Base-by-base conservation (phyloP, 192 early-diverging fungal genomes). In the Radiomyces spectabilis region DNA sequence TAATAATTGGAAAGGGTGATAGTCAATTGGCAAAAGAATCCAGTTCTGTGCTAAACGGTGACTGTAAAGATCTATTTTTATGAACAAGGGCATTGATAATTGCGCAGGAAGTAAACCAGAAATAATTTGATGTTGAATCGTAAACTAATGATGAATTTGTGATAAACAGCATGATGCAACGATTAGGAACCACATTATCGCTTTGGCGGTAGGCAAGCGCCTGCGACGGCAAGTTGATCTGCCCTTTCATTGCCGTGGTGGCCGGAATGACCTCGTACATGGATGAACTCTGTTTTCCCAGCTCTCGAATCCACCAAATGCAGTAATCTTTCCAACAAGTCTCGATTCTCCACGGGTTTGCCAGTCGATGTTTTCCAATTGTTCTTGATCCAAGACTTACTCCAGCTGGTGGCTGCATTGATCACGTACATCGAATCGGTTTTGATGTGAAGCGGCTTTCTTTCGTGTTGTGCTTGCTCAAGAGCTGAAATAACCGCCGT, bases 401-500 rank as follows among this genome's bases (percentile, higher is more conserved):
- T 63, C 94, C 94, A 94, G 9, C 65, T 40, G 0, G 66, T 85
- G 9, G 85, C 64, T 24, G 80, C 77, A 21, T 91, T 81, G 30
- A 82, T 67, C 9, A 73, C 66, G 70, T 97, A 97, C 59, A 58
- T 73, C 27, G 85, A 88, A 57, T 97, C 91, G 19, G 90, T 88
- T 25, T 73, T 55, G 24, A 97, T 81, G n/a, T 74, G 71, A 1
- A 89, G 19, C 2, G 61, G 31, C 29, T 43, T 50, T 4, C 54
- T 49, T n/a, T 59, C 47, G 15, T 67, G 43, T 3, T 66, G 43
- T 54, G 63, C 69, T 2, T 58, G 68, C 19, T 81, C 61, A 6
- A 88, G 32, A 0, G 85, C 87, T 6, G 72, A 63, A 37, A 73
- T 49, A 5, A 77, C 67, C 6, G 86, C 87, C 58, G 56, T 77